Evolutionary conservation across 1,284 basidiomycete species (phyloP).

Genomic region (Phellinidium pouzarii): DNA sequence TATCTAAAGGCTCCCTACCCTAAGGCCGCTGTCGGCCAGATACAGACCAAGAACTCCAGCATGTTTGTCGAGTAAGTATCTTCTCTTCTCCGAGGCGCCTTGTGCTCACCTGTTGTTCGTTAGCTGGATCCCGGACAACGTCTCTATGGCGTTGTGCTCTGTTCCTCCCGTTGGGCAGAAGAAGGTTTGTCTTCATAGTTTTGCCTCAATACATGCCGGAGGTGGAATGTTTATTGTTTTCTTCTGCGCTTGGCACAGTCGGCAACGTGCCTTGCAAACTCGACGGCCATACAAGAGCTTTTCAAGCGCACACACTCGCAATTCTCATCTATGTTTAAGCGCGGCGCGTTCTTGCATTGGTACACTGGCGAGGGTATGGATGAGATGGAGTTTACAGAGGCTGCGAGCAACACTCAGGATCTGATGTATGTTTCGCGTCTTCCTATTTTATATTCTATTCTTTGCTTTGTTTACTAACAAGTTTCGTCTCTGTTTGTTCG

Average conservation of each 20-base stretch:
- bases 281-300: conserved; percentile 83
- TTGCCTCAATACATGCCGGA: conserved; percentile 2
- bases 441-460: not conserved
- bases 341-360: conserved; percentile 86
- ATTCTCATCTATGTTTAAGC: conserved; percentile 79
- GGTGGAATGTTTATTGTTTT: conserved; percentile 3
- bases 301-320: conserved; percentile 78
- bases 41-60: conserved; percentile 67
- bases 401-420: conserved; percentile 78
- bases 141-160: conserved; percentile 74
- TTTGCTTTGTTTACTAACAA: conserved; percentile 15
- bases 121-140: conserved; percentile 83
- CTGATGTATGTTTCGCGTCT: conserved; percentile 58
- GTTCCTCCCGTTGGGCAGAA: conserved; percentile 79
- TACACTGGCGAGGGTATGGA: conserved; percentile 92
- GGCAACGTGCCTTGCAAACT: conserved; percentile 78
- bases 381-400: conserved; percentile 87
- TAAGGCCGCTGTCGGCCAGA: conserved; percentile 40
- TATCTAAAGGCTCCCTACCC: not conserved
- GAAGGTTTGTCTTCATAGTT: conserved; percentile 35
- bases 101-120: conserved; percentile 14
- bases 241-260: conserved; percentile 48
- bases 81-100: not conserved
- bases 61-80: conserved; percentile 70
- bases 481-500: conserved; percentile 6